Conservation (phyloP, 2,329 filamentous ascomycete species). For the Apiospora arundinis region DNA sequence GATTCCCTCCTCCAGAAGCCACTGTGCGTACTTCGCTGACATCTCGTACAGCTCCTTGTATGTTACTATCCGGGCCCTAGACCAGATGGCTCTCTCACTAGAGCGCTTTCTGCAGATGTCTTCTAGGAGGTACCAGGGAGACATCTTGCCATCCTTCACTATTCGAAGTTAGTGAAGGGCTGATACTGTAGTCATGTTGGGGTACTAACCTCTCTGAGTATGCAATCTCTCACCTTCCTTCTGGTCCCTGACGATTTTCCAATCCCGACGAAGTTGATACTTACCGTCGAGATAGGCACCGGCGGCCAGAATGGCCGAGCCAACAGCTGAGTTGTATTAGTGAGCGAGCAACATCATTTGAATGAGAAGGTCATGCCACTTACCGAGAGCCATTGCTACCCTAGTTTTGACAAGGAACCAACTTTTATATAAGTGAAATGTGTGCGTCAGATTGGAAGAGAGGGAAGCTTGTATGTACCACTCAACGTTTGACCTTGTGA, state of each 20-base stretch:
- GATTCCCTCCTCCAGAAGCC: constrained; percentile 62
- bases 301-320: constrained; percentile 33
- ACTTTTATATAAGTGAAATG: background rate
- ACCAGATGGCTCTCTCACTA: constrained; percentile 67
- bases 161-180: constrained; percentile 19
- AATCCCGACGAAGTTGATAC: constrained; percentile 66
- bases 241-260: constrained; percentile 47
- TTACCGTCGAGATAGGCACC: constrained; percentile 70
- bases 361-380: background rate
- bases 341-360: background rate
- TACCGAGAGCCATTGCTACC: constrained; percentile 9
- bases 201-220: constrained; percentile 48
- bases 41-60: constrained; percentile 58
- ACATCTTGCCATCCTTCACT: constrained; percentile 57
- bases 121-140: constrained; percentile 68
- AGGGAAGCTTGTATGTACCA: background rate
- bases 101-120: constrained; percentile 54
- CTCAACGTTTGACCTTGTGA: too few relatives aligned
- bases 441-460: too few relatives aligned
- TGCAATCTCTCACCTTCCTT: constrained; percentile 48
- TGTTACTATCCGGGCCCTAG: constrained; percentile 62
- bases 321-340: background rate
- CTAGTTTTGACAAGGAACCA: background rate
- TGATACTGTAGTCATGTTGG: background rate
- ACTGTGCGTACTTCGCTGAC: constrained; percentile 62